These are phyloP conservation scores for Lipomyces chichibuensis DNA, from an alignment of 805 yeast species.

Conservation along the genomic window DNA sequence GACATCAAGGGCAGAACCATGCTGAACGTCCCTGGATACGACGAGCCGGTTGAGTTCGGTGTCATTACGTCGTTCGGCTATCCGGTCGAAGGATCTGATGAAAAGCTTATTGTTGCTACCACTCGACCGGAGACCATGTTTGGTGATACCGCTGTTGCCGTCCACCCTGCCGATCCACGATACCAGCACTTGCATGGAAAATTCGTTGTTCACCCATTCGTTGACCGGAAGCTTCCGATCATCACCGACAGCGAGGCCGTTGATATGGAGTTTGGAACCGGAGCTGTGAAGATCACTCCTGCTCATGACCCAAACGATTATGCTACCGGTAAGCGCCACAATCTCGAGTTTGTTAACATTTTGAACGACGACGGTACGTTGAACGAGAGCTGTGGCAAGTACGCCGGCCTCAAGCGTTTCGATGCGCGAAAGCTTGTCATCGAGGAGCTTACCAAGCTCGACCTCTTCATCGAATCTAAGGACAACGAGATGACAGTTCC, in stretches of 20 bases:
- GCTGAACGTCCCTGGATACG: conserved; percentile 86
- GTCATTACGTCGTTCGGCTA: conserved; percentile 95
- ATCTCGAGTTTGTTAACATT: conserved; percentile 84
- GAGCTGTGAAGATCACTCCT: conserved; percentile 99
- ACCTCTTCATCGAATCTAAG: conserved; percentile 77
- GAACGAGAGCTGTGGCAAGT: conserved; percentile 92
- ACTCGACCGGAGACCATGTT: conserved; percentile 98
- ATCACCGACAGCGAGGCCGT: conserved; percentile 90
- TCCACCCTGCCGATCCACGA: conserved; percentile 92
- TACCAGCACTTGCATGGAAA: conserved; percentile 95
- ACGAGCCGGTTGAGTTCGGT: conserved; percentile 86
- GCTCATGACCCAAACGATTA: conserved; percentile 98
- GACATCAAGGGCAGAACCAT: conserved; percentile 80
- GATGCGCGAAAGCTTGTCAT: conserved; percentile 89
- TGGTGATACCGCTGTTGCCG: conserved; percentile 98
- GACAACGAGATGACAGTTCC: conserved; percentile 98
- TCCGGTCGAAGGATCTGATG: conserved; percentile 81
- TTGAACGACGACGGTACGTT: conserved; percentile 88
- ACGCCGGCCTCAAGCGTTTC: conserved; percentile 88
- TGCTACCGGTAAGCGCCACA: conserved; percentile 91
- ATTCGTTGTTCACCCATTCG: conserved; percentile 85
- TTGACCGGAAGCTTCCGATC: conserved; percentile 83
- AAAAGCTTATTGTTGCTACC: conserved; percentile 88
- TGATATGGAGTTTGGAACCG: conserved; percentile 99
- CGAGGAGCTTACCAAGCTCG: conserved; percentile 72